phyloP scores from a whole-genome alignment of 2,329 filamentous ascomycete species.

The Xylogone sp. region DNA sequence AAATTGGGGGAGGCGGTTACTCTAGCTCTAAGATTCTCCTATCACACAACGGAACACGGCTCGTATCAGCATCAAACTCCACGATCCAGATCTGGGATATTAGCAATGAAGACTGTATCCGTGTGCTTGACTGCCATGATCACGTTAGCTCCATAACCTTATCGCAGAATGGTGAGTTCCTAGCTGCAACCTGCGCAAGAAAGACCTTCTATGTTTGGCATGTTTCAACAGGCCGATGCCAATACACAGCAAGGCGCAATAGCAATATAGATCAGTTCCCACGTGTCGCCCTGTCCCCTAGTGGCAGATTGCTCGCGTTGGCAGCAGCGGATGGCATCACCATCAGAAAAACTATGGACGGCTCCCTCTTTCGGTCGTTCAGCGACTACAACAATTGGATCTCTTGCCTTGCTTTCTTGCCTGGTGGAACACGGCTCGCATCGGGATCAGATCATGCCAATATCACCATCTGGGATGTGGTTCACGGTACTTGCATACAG shows the following conservation, averaged over 20 bases:
- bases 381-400: no score
- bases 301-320: no score
- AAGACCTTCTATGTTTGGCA: background rate
- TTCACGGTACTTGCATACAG: no score
- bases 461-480: no score
- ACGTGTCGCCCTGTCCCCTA: background rate
- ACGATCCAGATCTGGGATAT: background rate
- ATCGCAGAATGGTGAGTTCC: background rate
- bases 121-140: background rate
- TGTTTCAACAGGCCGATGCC: background rate
- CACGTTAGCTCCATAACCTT: background rate
- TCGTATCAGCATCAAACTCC: background rate
- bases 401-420: no score
- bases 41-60: background rate
- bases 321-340: no score
- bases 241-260: background rate
- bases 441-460: no score
- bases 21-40: background rate
- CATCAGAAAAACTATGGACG: no score
- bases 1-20: background rate
- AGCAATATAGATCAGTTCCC: background rate
- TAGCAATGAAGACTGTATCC: background rate
- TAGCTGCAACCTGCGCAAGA: background rate
- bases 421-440: no score
- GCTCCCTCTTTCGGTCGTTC: no score